Base-by-base conservation (phyloP, 345 rosid species). In the Streptanthus diversifolius region DNA sequence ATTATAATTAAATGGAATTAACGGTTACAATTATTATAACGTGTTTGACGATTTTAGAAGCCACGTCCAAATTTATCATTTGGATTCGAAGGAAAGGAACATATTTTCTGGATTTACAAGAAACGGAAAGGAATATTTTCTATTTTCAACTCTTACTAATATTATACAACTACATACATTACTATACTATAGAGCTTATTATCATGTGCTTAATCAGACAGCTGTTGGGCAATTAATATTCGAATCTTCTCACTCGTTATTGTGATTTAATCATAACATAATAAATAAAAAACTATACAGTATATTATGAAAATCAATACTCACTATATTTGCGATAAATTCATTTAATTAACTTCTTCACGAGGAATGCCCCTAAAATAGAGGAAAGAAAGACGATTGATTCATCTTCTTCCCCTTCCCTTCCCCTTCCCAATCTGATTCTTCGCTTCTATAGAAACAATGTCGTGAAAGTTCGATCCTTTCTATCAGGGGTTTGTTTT, bases 341-440 rank as follows among this genome's bases (percentile, higher is more conserved):
- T 14, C 24, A 61, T 76, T 62, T 64, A 76, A 76, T 63, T 69
- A 76, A 51, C 71, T 45, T 76, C 13, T 55, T 63, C 71, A 62
- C 66, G 74, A 76, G 80, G 80, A 44, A 76, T 76, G 66, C 75
- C 59, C 29, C 27, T 4, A 25, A 40, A 54, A 63, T 62, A 45
- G 71, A 69, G 71, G 71, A 76, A 76, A 76, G 71, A 76, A 76
- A 76, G 75, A 39, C 71, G 67, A 70, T 63, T 56, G 47, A 70
- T 70, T 76, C 80, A 76, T 70, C 74, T 75, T 52, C 71, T 66
- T 35, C 3, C 4, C 49, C 7, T 41, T 1, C 41, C 19, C 24
- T 22, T 22, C 3, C 4, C 49, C 18, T 43, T 3, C 62, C 36
- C n/a, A 30, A 21, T 40, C 30, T 55, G 40, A 54, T 68, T 40